A percentile compares a stretch with the other conserved stretches of the same genome.
Evolutionary conservation across 2,329 filamentous ascomycete genomes (phyloP).

Genomic region (Trichoderma simmonsii): DNA sequence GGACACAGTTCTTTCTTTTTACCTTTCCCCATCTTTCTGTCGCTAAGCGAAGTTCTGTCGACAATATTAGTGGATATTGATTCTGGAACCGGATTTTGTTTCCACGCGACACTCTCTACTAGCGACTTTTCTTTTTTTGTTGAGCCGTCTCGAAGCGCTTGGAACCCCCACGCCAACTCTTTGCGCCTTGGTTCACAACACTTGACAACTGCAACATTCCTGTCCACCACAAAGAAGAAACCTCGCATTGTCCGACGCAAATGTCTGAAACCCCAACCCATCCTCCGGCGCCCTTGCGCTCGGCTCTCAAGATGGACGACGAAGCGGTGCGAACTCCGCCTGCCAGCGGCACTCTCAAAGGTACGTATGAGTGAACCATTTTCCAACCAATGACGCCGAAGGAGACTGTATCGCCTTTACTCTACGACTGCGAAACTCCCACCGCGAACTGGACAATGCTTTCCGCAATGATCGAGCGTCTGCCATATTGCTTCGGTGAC

Average conservation of each 20-base stretch:
- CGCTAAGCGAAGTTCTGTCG: not conserved
- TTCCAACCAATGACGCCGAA: not conserved
- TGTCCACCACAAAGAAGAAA: not conserved
- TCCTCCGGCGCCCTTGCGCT: constrained; percentile 33
- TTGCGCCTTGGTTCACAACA: not conserved
- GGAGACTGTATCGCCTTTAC: not conserved
- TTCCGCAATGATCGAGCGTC: not conserved
- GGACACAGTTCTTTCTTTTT: not conserved
- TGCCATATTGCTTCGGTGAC: not conserved
- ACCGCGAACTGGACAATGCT: not conserved
- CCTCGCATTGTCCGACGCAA: not conserved
- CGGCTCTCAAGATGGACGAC: constrained; percentile 44
- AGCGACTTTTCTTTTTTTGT: not conserved
- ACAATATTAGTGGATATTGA: not conserved
- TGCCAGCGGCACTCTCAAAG: constrained; percentile 41
- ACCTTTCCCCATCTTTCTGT: not conserved
- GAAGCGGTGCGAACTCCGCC: constrained; percentile 38
- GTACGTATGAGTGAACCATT: constrained; percentile 32
- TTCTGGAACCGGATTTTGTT: not conserved
- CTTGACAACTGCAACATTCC: not conserved
- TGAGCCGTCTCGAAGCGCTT: not conserved
- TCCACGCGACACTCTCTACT: not conserved
- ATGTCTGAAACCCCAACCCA: constrained; percentile 30
- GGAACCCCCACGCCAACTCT: not conserved
- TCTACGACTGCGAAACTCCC: not conserved